These are phyloP conservation scores for Leishmania gerbilli DNA, from an alignment of 208 protist species.

Conservation along the genomic window DNA sequence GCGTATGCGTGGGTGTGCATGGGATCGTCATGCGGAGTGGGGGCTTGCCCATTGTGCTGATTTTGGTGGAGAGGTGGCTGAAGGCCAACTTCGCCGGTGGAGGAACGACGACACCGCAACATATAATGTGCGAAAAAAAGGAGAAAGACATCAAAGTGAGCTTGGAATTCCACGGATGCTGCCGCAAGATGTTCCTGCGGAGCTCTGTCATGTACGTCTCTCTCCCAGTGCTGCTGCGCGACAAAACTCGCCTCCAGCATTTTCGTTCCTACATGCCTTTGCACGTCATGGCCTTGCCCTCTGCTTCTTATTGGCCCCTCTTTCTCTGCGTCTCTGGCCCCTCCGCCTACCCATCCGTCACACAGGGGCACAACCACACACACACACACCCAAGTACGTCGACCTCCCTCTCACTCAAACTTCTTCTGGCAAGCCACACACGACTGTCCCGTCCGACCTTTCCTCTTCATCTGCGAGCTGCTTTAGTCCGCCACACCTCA, in stretches of 20 bases:
- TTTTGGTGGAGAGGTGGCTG: background rate
- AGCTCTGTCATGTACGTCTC: background rate
- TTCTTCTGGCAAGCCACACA: background rate
- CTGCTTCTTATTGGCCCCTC: background rate
- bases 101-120: background rate
- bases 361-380: background rate
- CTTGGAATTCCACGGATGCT: background rate
- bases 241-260: background rate
- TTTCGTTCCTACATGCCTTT: background rate
- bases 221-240: too few species aligned
- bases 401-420: background rate
- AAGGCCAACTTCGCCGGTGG: background rate
- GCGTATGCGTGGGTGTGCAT: background rate
- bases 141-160: background rate
- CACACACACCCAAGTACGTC: background rate
- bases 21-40: background rate
- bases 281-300: background rate
- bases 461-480: background rate
- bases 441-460: background rate
- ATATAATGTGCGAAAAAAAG: slow-evolving; percentile 9
- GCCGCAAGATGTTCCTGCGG: background rate
- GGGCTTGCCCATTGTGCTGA: background rate
- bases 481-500: background rate
- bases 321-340: background rate
- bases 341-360: background rate